Base-by-base conservation (phyloP, 1,284 basidiomycete species). In the Neotropicomus parvogracilis region DNA sequence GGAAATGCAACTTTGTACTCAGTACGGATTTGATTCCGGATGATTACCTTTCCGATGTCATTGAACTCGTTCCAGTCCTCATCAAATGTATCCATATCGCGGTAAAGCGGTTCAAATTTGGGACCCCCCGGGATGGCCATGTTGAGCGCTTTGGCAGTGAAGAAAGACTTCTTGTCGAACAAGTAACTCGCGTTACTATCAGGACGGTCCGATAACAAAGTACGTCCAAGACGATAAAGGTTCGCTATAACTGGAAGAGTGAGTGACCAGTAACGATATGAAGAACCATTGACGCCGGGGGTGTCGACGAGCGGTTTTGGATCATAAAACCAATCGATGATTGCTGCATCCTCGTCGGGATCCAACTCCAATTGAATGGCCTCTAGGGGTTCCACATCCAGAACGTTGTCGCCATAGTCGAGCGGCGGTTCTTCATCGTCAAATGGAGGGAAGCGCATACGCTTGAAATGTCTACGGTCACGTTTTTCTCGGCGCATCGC, bases 11-110 rank as follows among this genome's bases (percentile, higher is more conserved):
- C 95, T 67, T 95, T 97, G 79, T 99, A 99, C 73, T 99, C 97
- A 3, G 97, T 99, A 44, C 97, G 83, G 55, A 99, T 97, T 67
- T 97, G 93, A 65, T 98, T 95, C 27, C 97, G 93, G 57, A 99
- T 99, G 69, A 99, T 97, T 65, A 99, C 91, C 71, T 99, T 99
- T 75, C 97, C 95, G 70, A 99, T 97, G 67, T 99, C 97, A 67
- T 99, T 99, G 65, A 99, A 99, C 70, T 99, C 95, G 71, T 98
- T 98, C 94, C 97, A 99, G 66, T 99, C 97, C 69, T 99, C 95
- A 64, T 99, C 97, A 61, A 93, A 97, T 10, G 88, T 80, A 62
- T 99, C 97, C 81, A 94, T 94, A 64, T 99, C 97, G 41, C 95
- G 83, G 71, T 90, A 90, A 27, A 95, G 71, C 20, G 91, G 94